Evolutionary conservation across 257 asterid species (phyloP).

Genomic region (Rauvolfia tetraphylla): DNA sequence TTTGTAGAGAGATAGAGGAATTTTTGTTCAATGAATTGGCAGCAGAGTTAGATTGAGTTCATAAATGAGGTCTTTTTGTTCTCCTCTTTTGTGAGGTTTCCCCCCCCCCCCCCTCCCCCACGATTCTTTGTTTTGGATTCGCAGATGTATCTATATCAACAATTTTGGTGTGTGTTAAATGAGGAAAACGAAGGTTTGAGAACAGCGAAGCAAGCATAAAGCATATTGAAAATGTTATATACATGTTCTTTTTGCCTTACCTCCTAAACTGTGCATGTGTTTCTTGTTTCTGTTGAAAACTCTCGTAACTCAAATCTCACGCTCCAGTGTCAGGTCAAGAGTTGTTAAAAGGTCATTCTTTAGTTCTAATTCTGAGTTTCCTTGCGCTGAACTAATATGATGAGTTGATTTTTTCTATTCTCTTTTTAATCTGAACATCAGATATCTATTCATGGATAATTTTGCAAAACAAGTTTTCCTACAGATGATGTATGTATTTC

Average conservation of each 20-base stretch:
- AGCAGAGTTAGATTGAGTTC: constrained; percentile 40
- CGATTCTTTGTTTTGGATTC: not conserved
- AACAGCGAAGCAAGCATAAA: constrained; percentile 3
- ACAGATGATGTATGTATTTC: too few relatives aligned
- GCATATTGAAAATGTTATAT: not conserved
- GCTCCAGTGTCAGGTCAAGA: too few relatives aligned
- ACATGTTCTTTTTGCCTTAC: not conserved
- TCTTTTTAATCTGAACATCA: too few relatives aligned
- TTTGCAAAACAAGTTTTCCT: too few relatives aligned
- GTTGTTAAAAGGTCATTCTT: too few relatives aligned
- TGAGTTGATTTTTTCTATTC: too few relatives aligned
- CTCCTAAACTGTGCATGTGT: not conserved
- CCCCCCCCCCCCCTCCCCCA: too few relatives aligned
- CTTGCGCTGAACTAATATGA: too few relatives aligned
- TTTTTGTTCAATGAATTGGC: constrained; percentile 55
- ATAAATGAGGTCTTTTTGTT: constrained; percentile 16
- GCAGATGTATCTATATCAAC: constrained; percentile 11
- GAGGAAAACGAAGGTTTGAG: constrained; percentile 2
- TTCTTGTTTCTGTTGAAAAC: not conserved
- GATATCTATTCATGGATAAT: too few relatives aligned
- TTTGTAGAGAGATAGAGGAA: constrained; percentile 57
- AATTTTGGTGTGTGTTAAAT: constrained; percentile 11
- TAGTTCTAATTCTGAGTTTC: too few relatives aligned
- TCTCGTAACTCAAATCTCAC: too few relatives aligned
- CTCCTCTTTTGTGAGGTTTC: not conserved